Conservation (phyloP, 108 stramenopile species). For the Nitzschia sp. region DNA sequence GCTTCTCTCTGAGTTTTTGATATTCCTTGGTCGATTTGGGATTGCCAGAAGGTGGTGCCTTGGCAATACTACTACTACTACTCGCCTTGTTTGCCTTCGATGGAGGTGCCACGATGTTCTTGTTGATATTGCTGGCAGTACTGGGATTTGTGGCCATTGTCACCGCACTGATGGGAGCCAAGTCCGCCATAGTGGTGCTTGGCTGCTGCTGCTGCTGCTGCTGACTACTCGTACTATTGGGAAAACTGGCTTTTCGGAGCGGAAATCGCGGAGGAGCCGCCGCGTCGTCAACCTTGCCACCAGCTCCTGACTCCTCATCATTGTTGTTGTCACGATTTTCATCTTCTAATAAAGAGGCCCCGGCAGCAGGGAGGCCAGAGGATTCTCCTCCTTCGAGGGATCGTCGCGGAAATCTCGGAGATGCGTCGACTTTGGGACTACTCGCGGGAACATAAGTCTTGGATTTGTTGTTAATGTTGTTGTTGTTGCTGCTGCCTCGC, state of each 20-base stretch:
- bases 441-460: neutral
- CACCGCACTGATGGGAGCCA: neutral
- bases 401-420: slow-evolving; percentile 22
- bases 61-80: neutral
- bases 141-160: neutral
- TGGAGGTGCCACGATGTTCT: neutral
- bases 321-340: neutral
- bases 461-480: too few species aligned
- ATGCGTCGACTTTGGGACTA: slow-evolving; percentile 23
- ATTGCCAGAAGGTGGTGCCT: neutral
- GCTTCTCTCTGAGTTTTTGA: slow-evolving; percentile 14
- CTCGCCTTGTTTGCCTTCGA: neutral
- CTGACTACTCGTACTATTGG: neutral
- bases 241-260: slow-evolving; percentile 1
- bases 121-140: neutral
- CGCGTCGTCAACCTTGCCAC: neutral
- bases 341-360: neutral
- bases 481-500: neutral
- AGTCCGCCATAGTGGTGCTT: neutral
- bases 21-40: slow-evolving; percentile 1
- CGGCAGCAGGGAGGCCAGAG: neutral
- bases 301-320: neutral
- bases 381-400: neutral
- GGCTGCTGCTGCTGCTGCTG: neutral
- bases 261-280: slow-evolving; percentile 4